Base-by-base conservation (phyloP, 2,329 filamentous ascomycete species). In the Beauveria bassiana region DNA sequence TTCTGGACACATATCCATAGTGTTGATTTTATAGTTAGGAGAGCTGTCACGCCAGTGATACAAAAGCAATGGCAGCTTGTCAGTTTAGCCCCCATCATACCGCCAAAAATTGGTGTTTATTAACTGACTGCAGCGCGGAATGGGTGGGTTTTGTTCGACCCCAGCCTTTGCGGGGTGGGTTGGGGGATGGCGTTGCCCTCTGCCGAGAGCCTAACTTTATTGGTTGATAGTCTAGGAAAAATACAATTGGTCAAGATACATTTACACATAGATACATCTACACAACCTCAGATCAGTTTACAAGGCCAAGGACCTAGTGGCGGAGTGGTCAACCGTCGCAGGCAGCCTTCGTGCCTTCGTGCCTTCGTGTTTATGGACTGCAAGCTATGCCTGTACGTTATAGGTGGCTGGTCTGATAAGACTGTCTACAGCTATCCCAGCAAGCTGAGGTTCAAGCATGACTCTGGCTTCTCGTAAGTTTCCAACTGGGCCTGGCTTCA, bases 111-210 rank as follows among this genome's bases (percentile, higher is more conserved):
- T 47, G 51, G 51, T 28, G 22, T 47, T n/a, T 9, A n/a, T 24
- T 20, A n/a, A 18, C 26, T 24, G 24, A 18, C 51, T 22, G 49
- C 26, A 20, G 18, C 42, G 46, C 45, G 59, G 16, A 28, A 31
- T 18, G 43, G 14, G 52, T 51, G 59, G 59, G 34, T 34, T 56
- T 56, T 24, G 8, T 47, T 18, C 14, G 12, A 46, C 42, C 43
- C 49, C 31, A 47, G 38, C 58, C 58, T 53, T 61, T 61, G 51
- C 59, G 59, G 59, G 59, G 59, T 61, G 59, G 59, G 59, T 61
- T 61, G 43, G 59, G 59, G 18, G 43, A 61, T 50, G 20, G 51
- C 10, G 8, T 24, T 26, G 28, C 46, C n/a, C 1, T 34, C 49
- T 26, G 26, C 40, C 49, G 42, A 34, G 16, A 34, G 16, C 46